Evolutionary conservation across 352 stramenopile genomes (phyloP).

Genomic region (Phytopythium cucurbitacearum): DNA sequence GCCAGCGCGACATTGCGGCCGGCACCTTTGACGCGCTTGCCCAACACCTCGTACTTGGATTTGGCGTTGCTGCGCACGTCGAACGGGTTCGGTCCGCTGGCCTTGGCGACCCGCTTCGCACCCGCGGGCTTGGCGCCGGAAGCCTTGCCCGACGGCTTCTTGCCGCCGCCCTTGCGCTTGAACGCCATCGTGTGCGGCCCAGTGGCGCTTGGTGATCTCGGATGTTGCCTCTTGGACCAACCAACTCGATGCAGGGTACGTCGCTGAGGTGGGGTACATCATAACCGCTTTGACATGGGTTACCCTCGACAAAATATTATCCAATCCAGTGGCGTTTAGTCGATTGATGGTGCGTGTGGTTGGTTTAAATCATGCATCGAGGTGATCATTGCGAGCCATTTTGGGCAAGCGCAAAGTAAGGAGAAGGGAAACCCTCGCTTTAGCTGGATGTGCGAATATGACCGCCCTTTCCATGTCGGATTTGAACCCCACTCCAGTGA

Average conservation of each 20-base stretch:
- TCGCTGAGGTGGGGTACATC: not conserved
- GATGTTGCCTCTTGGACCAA: constrained; percentile 8
- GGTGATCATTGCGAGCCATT: not conserved
- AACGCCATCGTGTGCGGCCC: constrained; percentile 16
- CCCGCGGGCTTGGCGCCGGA: constrained; percentile 9
- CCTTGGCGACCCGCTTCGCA: constrained; percentile 17
- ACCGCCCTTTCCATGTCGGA: no score
- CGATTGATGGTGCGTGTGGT: not conserved
- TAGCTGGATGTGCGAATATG: not conserved
- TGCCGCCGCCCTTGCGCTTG: constrained; percentile 36
- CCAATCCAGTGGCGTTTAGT: not conserved
- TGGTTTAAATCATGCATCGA: not conserved
- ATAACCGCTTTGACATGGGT: not conserved
- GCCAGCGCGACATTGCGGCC: constrained; percentile 85
- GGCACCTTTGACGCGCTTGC: constrained; percentile 84
- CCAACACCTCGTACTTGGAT: constrained; percentile 90
- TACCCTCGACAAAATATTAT: no score
- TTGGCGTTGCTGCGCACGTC: constrained; percentile 82
- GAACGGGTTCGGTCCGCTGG: constrained; percentile 78
- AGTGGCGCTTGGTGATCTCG: not conserved
- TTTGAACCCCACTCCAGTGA: no score
- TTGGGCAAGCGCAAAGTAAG: not conserved
- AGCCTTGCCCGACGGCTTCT: constrained; percentile 2
- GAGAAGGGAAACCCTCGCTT: constrained; percentile 6
- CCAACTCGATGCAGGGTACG: constrained; percentile 1